A percentile compares a stretch with the other conserved stretches of the same genome.
Conservation (phyloP, 1,284 basidiomycete genomes). For the Puccinia polysora region DNA sequence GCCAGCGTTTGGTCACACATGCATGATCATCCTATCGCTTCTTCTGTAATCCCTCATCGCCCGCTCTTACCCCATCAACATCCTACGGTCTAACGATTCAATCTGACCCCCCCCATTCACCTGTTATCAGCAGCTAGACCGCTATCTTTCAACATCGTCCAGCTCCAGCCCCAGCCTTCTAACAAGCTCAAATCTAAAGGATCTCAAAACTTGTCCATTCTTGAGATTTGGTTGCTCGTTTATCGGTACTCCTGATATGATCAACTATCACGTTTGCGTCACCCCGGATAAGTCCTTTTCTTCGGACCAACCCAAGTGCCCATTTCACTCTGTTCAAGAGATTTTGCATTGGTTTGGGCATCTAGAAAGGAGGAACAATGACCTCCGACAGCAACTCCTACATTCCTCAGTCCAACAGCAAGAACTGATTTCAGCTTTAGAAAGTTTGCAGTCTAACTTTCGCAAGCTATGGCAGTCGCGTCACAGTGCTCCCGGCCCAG, state of each 20-base stretch:
- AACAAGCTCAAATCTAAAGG: neutral
- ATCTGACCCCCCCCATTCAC: too few relatives aligned
- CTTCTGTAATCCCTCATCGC: too few relatives aligned
- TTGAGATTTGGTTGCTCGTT: constrained; percentile 24
- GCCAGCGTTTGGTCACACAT: too few relatives aligned
- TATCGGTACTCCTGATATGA: constrained; percentile 12
- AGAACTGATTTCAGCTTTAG: neutral
- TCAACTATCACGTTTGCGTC: neutral
- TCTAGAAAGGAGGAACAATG: constrained; percentile 16
- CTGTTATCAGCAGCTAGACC: neutral
- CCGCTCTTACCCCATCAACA: too few relatives aligned
- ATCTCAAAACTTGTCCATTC: constrained; percentile 5
- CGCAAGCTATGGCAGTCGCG: constrained; percentile 15
- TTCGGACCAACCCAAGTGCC: neutral
- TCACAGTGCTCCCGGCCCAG: neutral
- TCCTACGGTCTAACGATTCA: too few relatives aligned
- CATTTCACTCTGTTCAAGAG: constrained; percentile 17
- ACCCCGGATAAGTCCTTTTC: neutral
- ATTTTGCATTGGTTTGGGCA: constrained; percentile 2
- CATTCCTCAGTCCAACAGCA: constrained; percentile 12
- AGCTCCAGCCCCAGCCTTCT: neutral
- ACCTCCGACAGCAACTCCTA: neutral
- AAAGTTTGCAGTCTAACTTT: constrained; percentile 23
- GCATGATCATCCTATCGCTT: too few relatives aligned
- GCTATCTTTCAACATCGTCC: neutral